Conservation (phyloP, 805 yeast species). For the Zygosaccharomyces gambellarensis region DNA sequence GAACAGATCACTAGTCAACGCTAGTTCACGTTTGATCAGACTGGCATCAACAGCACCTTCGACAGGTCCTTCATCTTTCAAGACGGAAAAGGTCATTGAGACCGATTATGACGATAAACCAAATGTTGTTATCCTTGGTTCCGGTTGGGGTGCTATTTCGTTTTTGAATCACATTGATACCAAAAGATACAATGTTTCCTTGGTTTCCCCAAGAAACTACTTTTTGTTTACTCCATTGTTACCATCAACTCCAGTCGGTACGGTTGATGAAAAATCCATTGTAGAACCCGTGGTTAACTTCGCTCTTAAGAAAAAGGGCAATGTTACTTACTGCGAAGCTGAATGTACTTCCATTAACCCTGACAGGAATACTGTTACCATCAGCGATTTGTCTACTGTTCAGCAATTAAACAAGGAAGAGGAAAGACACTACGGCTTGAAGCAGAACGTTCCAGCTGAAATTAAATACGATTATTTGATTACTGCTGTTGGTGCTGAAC, state of each 20-base stretch:
- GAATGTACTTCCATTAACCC: slow-evolving; percentile 85
- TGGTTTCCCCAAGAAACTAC: slow-evolving; percentile 89
- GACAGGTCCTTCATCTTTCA: slow-evolving; percentile 38
- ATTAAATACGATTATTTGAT: slow-evolving; percentile 77
- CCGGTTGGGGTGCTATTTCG: slow-evolving; percentile 95
- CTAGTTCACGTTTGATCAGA: slow-evolving; percentile 20
- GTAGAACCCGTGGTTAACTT: slow-evolving; percentile 90
- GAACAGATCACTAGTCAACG: slow-evolving; percentile 9
- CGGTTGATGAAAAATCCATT: slow-evolving; percentile 83
- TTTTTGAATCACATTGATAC: slow-evolving; percentile 81
- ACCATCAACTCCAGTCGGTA: slow-evolving; percentile 92
- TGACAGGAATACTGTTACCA: slow-evolving; percentile 58
- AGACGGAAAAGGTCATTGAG: slow-evolving; percentile 38
- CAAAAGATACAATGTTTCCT: slow-evolving; percentile 78
- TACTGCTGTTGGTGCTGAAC: slow-evolving; percentile 90
- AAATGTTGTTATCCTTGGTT: slow-evolving; percentile 62
- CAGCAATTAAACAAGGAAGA: slow-evolving; percentile 31
- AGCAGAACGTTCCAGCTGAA: slow-evolving; percentile 39
- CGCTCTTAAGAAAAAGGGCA: slow-evolving; percentile 73
- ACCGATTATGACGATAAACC: slow-evolving; percentile 34
- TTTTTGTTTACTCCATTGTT: slow-evolving; percentile 89
- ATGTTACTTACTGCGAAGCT: slow-evolving; percentile 81
- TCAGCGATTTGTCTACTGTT: slow-evolving; percentile 42
- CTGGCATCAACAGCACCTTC: slow-evolving; percentile 16
- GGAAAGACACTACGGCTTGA: slow-evolving; percentile 37